phyloP scores from a whole-genome alignment of 768 basidiomycete species.

The Boletus eberwhitei region DNA sequence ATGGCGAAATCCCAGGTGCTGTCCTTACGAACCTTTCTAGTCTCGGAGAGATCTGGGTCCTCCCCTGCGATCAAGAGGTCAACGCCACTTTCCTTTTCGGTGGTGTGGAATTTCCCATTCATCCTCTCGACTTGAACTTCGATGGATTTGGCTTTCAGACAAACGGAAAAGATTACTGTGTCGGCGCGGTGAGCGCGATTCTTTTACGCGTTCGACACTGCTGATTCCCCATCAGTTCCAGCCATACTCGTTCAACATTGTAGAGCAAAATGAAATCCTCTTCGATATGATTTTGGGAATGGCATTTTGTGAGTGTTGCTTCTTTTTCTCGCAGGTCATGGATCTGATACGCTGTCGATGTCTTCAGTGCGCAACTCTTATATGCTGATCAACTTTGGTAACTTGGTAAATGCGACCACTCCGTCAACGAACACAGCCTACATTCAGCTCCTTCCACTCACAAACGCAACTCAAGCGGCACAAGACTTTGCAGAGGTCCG shows the following conservation, averaged over 20 bases:
- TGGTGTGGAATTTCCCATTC: conserved; percentile 55
- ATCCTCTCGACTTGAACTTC: conserved; percentile 59
- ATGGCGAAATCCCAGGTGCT: conserved; percentile 53
- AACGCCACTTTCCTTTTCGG: conserved; percentile 64
- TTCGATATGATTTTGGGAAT: conserved; percentile 73
- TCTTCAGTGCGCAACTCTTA: conserved; percentile 63
- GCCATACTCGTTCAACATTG: conserved; percentile 53
- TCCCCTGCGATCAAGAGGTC: conserved; percentile 63
- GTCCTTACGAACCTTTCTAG: conserved; percentile 37
- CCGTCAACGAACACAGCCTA: conserved; percentile 44
- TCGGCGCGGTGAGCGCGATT: conserved; percentile 41
- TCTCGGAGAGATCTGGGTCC: conserved; percentile 50
- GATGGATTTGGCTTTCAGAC: conserved; percentile 12
- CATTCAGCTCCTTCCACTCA: conserved; percentile 60
- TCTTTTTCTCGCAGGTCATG: neutral
- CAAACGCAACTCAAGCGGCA: conserved; percentile 41
- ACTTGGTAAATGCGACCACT: conserved; percentile 47
- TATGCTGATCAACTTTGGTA: conserved; percentile 60
- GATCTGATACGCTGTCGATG: neutral
- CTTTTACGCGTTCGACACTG: neutral
- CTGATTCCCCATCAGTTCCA: conserved; percentile 51
- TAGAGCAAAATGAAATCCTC: conserved; percentile 1
- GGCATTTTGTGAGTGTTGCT: conserved; percentile 53
- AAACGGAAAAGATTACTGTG: conserved; percentile 31
- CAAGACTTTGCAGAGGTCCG: conserved; percentile 15